Evolutionary conservation across 2,329 filamentous ascomycete genomes (phyloP), one percentile per base, ranked within the genome.

Genomic region (Apiospora pterosperma): DNA sequence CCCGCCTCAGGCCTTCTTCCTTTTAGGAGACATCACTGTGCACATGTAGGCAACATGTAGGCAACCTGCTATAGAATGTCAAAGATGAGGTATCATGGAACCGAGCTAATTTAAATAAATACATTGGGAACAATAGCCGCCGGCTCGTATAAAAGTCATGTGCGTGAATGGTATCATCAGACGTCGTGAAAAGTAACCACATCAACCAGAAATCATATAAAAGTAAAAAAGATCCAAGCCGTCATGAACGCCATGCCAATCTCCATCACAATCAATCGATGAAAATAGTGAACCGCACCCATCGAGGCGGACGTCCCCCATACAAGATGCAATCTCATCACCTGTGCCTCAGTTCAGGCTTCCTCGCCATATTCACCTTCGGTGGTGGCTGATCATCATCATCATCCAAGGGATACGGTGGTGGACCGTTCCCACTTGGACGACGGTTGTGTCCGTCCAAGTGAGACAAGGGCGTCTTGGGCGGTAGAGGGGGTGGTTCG

Each of bases 331-430:
- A 14, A 16, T 19, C 4, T 39, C 39, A 48, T 14, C 12, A 85
- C 67, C 84, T 79, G 52, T 82, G 80, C 64, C 81, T 83, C 70
- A 90, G 92, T 60, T 91, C 90, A 1, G 95, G 95, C 76, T 97
- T 97, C 70, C 90, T 88, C 55, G 91, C 89, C 85, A 93, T 91
- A 72, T 97, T 96, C 8, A 96, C 93, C 7, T 86, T 82, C 3
- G 95, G 95, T 21, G 95, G 94, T 34, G 91, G 90, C 31, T 90
- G 91, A 72, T 96, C 91, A 28, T 55, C 28, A 28, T 55, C 28
- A 55, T 89, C 86, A 58, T 88, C 89, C 59, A 92, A 79, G 0
- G 95, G 95, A 75, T 97, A 97, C 0, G 93, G 93, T 38, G 92
- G 84, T 10, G 80, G 76, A 1, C 76, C 67, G 6, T 69, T 64